A percentile compares a stretch with the other conserved stretches of the same genome.
phyloP scores from a whole-genome alignment of 257 asterid genomes.

The Forsythia suspensa region DNA sequence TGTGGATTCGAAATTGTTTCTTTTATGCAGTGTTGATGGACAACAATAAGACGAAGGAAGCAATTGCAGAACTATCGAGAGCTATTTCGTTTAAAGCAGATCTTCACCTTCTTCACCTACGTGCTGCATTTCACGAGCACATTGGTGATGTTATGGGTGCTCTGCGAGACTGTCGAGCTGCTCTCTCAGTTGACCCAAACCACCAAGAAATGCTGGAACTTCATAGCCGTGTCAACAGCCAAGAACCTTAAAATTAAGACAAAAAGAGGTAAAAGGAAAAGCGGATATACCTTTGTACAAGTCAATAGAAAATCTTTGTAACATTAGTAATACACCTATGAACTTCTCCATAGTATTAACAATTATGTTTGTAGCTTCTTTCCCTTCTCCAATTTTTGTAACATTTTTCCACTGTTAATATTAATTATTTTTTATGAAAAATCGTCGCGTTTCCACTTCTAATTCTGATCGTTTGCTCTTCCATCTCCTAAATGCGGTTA shows the following conservation, averaged over 20 bases:
- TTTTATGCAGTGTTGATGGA: constrained; percentile 77
- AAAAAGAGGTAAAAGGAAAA: not conserved
- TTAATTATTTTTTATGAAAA: not conserved
- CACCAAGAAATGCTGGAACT: constrained; percentile 99
- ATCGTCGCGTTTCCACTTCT: not conserved
- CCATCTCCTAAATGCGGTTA: no score
- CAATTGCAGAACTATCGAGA: constrained; percentile 86
- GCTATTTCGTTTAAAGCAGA: constrained; percentile 96
- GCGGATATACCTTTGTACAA: constrained; percentile 21
- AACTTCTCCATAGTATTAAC: not conserved
- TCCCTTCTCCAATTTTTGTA: not conserved
- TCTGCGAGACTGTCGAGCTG: constrained; percentile 90
- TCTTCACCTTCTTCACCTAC: constrained; percentile 89
- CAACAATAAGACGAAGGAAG: constrained; percentile 87
- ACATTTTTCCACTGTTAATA: not conserved
- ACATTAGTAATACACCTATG: not conserved
- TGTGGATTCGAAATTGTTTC: not conserved
- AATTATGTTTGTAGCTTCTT: not conserved
- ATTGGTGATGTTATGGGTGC: constrained; percentile 84
- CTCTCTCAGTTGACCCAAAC: constrained; percentile 91
- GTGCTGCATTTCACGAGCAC: constrained; percentile 98
- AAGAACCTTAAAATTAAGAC: constrained; percentile 59
- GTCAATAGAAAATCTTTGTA: constrained; percentile 21
- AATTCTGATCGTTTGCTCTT: no score
- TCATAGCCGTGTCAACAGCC: constrained; percentile 87